phyloP scores from a whole-genome alignment of 2,329 filamentous ascomycete species.

The Dactylellina sp. region DNA sequence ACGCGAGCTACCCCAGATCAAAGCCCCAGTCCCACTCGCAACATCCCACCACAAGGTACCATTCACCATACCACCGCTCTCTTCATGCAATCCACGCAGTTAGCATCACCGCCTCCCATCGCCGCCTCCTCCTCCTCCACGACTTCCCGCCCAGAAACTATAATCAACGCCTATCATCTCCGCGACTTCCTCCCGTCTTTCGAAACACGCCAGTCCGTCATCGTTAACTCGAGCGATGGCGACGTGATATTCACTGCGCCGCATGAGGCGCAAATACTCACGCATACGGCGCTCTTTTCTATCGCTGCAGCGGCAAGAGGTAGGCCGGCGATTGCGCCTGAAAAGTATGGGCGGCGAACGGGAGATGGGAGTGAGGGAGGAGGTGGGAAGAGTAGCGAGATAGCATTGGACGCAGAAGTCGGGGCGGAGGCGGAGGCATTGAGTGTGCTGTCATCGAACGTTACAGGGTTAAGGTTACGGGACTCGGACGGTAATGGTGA shows the following conservation, averaged over 20 bases:
- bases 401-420: too few species aligned
- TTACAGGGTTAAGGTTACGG: too few species aligned
- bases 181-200: constrained; percentile 9
- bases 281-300: constrained; percentile 21
- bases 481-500: background rate
- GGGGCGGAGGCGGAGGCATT: too few species aligned
- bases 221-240: background rate
- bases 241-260: constrained; percentile 27
- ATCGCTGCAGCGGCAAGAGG: constrained; percentile 42
- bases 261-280: constrained; percentile 15
- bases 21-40: background rate
- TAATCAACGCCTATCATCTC: constrained; percentile 40
- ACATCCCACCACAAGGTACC: constrained; percentile 8
- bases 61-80: constrained; percentile 7
- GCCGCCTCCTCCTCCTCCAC: background rate
- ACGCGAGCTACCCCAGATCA: constrained; percentile 16
- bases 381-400: background rate
- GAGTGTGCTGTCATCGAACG: too few species aligned
- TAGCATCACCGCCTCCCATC: background rate
- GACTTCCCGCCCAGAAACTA: constrained; percentile 19
- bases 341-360: constrained; percentile 17
- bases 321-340: constrained; percentile 23
- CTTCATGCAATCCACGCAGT: constrained; percentile 3
- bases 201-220: background rate
- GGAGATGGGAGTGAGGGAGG: too few species aligned